Base-by-base conservation (phyloP, 1,139 yeast genomes). In the Pichia sp. region DNA sequence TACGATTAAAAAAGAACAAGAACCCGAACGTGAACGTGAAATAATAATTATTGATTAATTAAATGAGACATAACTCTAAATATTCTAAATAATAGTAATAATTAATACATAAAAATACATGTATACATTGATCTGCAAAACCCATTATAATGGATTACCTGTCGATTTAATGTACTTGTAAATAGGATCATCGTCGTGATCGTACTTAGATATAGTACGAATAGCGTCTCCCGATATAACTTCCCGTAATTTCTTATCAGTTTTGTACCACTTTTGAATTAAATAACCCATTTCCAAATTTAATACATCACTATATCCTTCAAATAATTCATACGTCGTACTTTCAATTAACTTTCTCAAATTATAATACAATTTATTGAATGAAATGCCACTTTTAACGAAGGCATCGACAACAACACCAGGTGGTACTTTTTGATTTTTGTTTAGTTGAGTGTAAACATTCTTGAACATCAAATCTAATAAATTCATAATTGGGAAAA, bases 401-500 rank as follows among this genome's bases (percentile, higher is more conserved):
- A 89, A 85, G 31, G 88, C 74, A 45, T 87, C 88, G 8, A 80
- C 76, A 27, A 69, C 69, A 62, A 74, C 70, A 19, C 85, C 85
- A 1, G 59, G 52, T 19, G 65, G 72, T 41, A 69, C 68, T 4
- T 38, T 37, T 15, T 35, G 59, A 46, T 43, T 37, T 13, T 41
- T 31, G 3, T 37, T 34, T 22, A 47, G 47, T 32, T 52, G 51
- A 35, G 65, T 66, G 42, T 67, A 66, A 25, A 72, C 54, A 51
- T 68, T 67, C 46, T 55, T 57, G 23, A 54, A 42, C 31, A 59
- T 36, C 23, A 82, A 67, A 44, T 85, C 82, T 49, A 86, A 68
- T 43, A 88, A 66, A 48, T 78, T 81, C 48, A 78, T 79, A 14
- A 85, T 69, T 9, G 96, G 95, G 68, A 89, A 87, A 1, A 88